Evolutionary conservation across 495 filamentous ascomycete genomes (phyloP), one percentile per base, ranked within the genome.

Genomic region (Podospora conica): DNA sequence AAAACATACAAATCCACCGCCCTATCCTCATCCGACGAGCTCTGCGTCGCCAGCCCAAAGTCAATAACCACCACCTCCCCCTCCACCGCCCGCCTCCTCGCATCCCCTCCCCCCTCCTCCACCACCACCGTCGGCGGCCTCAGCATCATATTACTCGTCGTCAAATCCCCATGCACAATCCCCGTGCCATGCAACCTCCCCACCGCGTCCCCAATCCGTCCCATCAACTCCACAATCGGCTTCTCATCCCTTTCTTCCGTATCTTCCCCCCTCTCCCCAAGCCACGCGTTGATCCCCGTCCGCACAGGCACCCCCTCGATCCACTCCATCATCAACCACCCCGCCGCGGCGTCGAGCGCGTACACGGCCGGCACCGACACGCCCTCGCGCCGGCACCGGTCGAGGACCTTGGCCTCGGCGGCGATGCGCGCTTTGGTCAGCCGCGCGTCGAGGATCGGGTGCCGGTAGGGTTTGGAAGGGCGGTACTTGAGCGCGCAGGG

Each of bases 1-100:
- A 99, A 81, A 24, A 99, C 95, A 78, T 99, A 99, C 57, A 99
- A 75, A 83, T 99, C 95, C 22, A 98, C 95, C 5, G 96, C 96
- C 62, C 91, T 84, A 74, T 99, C 96, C 77, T 99, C 95, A 63
- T 97, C 92, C 68, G 88, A 86, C n/a, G 83, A 72, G 66, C 87
- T 91, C 76, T 95, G 90, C 61, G 83, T 86, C 53, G 93, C 94
- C 10, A 99, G 85, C 2, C 96, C 96, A 72, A 99, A 97, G 78
- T 99, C 95, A 78, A 99, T 97, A 25, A 98, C 77, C 29, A 96
- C 85, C 31, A 99, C 83, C 55, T 96, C 91, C 10, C 92, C 94
- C 58, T 79, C 82, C 20, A 83, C 53, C n/a, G 69, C 77, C 8
- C 66, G 68, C 11, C 68, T 74, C 28, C 68, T 73, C 7, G 70